phyloP scores from a whole-genome alignment of 2,329 filamentous ascomycete species.

The Sporothrix brasiliensis region DNA sequence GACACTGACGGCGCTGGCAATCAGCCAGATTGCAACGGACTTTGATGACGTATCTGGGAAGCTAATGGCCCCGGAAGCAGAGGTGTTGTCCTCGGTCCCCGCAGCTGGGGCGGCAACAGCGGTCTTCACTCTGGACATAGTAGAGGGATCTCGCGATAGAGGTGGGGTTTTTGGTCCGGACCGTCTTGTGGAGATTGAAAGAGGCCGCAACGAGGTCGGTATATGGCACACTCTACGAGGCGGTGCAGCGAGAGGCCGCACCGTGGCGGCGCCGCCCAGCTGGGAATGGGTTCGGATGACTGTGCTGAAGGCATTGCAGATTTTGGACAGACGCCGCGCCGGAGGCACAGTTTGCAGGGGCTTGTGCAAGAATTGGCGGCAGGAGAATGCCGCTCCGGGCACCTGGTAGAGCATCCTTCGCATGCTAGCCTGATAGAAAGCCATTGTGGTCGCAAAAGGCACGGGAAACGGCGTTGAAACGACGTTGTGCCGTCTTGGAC shows the following conservation, averaged over 20 bases:
- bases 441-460: slow-evolving; percentile 36
- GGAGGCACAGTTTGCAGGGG: slow-evolving; percentile 34
- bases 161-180: neutral
- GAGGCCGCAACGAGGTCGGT: neutral
- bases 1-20: slow-evolving; percentile 88
- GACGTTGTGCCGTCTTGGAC: neutral
- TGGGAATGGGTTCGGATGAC: neutral
- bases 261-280: neutral
- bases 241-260: neutral
- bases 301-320: slow-evolving; percentile 18
- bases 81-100: slow-evolving; percentile 33
- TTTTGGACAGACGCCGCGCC: neutral
- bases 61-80: slow-evolving; percentile 43
- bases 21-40: slow-evolving; percentile 84
- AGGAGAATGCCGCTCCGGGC: slow-evolving; percentile 47
- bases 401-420: slow-evolving; percentile 39
- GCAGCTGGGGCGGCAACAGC: slow-evolving; percentile 34
- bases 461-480: neutral
- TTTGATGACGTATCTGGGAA: slow-evolving; percentile 69
- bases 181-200: neutral
- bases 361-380: slow-evolving; percentile 53
- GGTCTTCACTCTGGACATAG: slow-evolving; percentile 27
- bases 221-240: neutral
- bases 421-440: slow-evolving; percentile 40
- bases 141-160: slow-evolving; percentile 20